Evolutionary conservation across 768 basidiomycete species (phyloP).

Genomic region (Ramaria sp.): DNA sequence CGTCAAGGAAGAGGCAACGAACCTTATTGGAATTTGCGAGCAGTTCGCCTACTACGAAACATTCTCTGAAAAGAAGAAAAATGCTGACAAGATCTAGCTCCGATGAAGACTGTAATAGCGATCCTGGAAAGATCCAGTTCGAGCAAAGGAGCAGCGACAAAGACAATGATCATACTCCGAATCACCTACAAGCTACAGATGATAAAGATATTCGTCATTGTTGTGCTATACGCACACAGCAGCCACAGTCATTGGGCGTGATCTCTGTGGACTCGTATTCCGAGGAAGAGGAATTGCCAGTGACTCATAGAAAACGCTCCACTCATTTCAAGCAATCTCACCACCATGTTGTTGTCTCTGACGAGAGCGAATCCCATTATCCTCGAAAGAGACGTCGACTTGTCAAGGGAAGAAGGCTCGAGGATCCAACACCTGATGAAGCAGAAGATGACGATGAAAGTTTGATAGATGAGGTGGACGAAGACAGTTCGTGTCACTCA

Average conservation of each 20-base stretch:
- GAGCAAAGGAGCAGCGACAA: neutral
- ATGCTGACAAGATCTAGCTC: neutral
- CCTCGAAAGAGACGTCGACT: neutral
- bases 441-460: neutral
- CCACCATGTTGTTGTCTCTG: neutral
- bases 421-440: neutral
- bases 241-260: neutral
- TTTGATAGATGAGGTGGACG: conserved; percentile 36
- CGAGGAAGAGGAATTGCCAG: neutral
- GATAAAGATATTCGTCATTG: neutral
- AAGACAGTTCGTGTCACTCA: conserved; percentile 35
- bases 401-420: neutral
- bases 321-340: neutral
- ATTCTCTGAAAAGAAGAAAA: neutral
- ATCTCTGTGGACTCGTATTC: neutral
- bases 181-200: neutral
- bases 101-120: neutral
- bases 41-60: neutral
- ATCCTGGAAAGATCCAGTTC: neutral
- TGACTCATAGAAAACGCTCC: neutral
- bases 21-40: neutral
- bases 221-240: neutral
- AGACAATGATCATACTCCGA: neutral
- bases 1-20: neutral
- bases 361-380: neutral